Evolutionary conservation across 768 basidiomycete species (phyloP).

Genomic region (Collybiopsis luxurians): DNA sequence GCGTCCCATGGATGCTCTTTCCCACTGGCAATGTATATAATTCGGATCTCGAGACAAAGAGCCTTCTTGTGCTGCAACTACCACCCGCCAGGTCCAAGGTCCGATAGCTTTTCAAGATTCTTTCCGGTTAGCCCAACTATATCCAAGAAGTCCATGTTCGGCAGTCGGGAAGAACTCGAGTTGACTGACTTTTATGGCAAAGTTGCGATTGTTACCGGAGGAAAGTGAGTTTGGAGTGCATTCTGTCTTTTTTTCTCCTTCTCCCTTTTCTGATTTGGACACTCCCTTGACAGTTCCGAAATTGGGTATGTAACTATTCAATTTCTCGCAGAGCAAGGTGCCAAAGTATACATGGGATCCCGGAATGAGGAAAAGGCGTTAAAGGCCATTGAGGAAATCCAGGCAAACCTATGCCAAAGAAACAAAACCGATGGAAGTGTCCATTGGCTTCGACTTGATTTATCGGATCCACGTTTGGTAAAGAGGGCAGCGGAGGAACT

Average conservation of each 20-base stretch:
- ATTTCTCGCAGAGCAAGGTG: constrained; percentile 37
- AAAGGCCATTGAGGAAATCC: constrained; percentile 30
- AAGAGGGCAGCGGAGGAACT: constrained; percentile 34
- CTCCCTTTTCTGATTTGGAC: no score
- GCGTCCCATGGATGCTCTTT: no score
- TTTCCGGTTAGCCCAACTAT: no score
- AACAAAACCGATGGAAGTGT: constrained; percentile 22
- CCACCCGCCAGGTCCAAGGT: no score
- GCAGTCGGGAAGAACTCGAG: no score
- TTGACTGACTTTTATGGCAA: constrained; percentile 44
- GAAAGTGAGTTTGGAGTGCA: constrained; percentile 32
- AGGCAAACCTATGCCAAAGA: constrained; percentile 23
- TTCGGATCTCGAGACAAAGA: no score
- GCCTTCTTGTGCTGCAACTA: no score
- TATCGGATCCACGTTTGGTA: constrained; percentile 32
- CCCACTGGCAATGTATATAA: no score
- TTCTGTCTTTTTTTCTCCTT: constrained; percentile 1
- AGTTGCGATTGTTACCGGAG: constrained; percentile 49
- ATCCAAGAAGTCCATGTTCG: no score
- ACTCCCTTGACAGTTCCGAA: constrained; percentile 23
- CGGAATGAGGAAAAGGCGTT: constrained; percentile 28
- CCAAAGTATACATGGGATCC: constrained; percentile 35
- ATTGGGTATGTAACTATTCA: constrained; percentile 36
- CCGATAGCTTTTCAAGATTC: no score
- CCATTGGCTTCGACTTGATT: constrained; percentile 35